These are phyloP conservation scores for Ochetophila trinervis DNA, from an alignment of 306 rosid genomes.

Conservation along the genomic window DNA sequence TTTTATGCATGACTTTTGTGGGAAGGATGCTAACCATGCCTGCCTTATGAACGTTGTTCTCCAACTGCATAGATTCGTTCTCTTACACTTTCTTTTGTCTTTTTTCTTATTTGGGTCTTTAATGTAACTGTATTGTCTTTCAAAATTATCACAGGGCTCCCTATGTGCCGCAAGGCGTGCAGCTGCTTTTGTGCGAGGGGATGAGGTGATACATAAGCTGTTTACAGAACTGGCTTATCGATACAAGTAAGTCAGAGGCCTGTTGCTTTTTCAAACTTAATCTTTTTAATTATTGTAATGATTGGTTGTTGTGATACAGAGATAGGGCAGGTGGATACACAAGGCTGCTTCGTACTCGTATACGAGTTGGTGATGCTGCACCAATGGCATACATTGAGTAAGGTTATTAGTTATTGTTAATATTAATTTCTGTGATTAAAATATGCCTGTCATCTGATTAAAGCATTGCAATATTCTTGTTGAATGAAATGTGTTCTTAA, in stretches of 20 bases:
- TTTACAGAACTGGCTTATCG: conserved; percentile 91
- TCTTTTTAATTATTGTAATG: conserved; percentile 14
- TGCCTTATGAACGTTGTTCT: no score
- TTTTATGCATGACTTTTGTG: no score
- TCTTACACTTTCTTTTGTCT: background rate
- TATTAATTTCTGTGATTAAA: background rate
- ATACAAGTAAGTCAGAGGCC: conserved; percentile 53
- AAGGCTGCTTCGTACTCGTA: conserved; percentile 85
- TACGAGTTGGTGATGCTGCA: conserved; percentile 94
- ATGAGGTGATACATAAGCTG: conserved; percentile 85
- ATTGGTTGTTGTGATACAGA: conserved; percentile 41
- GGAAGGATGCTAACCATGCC: no score
- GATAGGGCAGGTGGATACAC: conserved; percentile 95
- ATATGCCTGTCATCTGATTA: background rate
- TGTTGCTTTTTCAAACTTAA: conserved; percentile 5
- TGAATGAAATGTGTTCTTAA: background rate
- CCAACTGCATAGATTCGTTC: background rate
- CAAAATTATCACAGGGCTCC: conserved; percentile 54
- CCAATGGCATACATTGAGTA: conserved; percentile 99
- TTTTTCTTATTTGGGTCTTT: background rate
- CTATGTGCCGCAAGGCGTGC: conserved; percentile 80
- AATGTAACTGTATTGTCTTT: background rate
- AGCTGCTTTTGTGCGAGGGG: conserved; percentile 83
- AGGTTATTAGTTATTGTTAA: conserved; percentile 19
- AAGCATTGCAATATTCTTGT: background rate